Evolutionary conservation across 2,329 filamentous ascomycete genomes (phyloP).

Genomic region (Coniella vitis): DNA sequence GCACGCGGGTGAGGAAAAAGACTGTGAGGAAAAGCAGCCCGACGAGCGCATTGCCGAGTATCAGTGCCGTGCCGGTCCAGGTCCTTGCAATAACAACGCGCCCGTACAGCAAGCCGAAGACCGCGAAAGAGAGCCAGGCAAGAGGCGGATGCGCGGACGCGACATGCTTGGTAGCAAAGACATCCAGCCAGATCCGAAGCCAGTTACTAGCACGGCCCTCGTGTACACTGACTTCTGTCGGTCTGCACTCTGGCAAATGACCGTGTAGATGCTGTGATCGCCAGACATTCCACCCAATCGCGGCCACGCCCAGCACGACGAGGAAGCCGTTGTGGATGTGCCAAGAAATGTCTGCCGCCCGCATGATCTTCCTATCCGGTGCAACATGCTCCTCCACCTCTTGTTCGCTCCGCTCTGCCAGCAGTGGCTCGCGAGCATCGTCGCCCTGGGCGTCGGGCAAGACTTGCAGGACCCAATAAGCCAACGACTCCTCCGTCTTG

Average conservation of each 20-base stretch:
- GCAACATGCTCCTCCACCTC: conserved; percentile 11
- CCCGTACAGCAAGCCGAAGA: conserved; percentile 37
- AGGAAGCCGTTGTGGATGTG: conserved; percentile 33
- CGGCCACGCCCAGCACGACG: conserved; percentile 26
- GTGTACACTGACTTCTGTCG: conserved; percentile 21
- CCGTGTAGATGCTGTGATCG: conserved; percentile 23
- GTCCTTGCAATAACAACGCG: conserved; percentile 29
- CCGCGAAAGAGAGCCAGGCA: conserved; percentile 40
- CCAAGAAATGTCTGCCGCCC: conserved; percentile 29
- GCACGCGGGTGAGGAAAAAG: conserved; percentile 35
- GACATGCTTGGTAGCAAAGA: conserved; percentile 23
- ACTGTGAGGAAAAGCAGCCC: conserved; percentile 27
- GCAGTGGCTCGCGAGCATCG: conserved; percentile 25
- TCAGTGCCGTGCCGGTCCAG: conserved; percentile 23
- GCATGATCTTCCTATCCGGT: conserved; percentile 18
- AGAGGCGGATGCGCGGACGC: conserved; percentile 37
- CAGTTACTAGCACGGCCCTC: conserved; percentile 17
- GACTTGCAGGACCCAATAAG: conserved; percentile 21
- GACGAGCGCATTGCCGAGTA: conserved; percentile 23
- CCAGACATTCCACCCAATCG: conserved; percentile 42
- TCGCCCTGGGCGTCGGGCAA: conserved; percentile 19
- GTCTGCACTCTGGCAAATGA: conserved; percentile 18
- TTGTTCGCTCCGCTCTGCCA: conserved; percentile 16
- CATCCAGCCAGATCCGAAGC: conserved; percentile 36
- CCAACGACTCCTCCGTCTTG: conserved; percentile 28